A percentile compares a stretch with the other conserved stretches of the same genome.
These are phyloP conservation scores for Orbilia javanica DNA, from an alignment of 2,329 filamentous ascomycete species.

Conservation along the genomic window DNA sequence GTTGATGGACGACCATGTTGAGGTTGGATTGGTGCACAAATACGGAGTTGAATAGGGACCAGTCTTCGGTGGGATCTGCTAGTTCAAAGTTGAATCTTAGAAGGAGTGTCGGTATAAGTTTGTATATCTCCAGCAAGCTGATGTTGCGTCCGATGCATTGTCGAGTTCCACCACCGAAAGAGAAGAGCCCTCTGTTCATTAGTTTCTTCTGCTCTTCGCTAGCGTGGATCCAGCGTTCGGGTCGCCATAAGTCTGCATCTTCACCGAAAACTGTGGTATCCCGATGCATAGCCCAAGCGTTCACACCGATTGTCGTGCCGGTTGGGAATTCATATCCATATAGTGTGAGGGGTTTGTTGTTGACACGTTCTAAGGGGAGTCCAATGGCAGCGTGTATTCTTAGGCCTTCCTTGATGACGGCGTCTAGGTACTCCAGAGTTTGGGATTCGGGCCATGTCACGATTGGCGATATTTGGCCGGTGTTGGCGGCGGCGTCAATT, in stretches of 20 bases:
- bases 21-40: conserved; percentile 49
- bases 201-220: conserved; percentile 47
- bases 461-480: conserved; percentile 57
- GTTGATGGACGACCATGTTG: conserved; percentile 16
- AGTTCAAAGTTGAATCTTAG: conserved; percentile 41
- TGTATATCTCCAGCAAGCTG: conserved; percentile 60
- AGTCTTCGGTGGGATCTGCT: conserved; percentile 34
- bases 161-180: conserved; percentile 56
- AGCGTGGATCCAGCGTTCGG: conserved; percentile 60
- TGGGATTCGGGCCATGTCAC: conserved; percentile 59
- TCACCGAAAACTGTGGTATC: conserved; percentile 66
- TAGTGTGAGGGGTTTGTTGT: conserved; percentile 64
- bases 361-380: conserved; percentile 79
- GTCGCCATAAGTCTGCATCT: conserved; percentile 66
- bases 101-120: conserved; percentile 57
- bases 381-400: conserved; percentile 80
- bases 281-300: conserved; percentile 67
- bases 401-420: conserved; percentile 82
- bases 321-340: conserved; percentile 65
- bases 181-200: conserved; percentile 46
- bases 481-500: conserved; percentile 62
- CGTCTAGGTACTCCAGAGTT: conserved; percentile 80
- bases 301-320: conserved; percentile 66
- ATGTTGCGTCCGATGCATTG: conserved; percentile 61
- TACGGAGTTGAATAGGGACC: conserved; percentile 48